Evolutionary conservation across 2,329 filamentous ascomycete species (phyloP).

Genomic region (Trichophyton rubrum): DNA sequence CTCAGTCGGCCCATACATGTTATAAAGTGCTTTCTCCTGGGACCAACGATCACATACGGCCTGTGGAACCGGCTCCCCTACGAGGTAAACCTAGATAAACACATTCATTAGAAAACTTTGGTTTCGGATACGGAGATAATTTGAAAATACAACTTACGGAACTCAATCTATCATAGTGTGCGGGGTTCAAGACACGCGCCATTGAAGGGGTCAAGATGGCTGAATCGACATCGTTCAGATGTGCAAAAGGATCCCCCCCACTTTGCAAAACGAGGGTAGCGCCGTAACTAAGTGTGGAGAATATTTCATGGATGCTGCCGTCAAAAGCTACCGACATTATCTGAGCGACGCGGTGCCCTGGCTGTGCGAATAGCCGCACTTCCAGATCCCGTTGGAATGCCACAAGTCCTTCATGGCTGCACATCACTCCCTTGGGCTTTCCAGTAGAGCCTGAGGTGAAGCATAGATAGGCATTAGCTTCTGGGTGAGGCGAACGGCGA

Average conservation of each 20-base stretch:
- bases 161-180: not conserved
- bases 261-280: not conserved
- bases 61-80: not conserved
- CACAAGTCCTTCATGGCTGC: constrained; percentile 25
- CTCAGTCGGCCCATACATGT: constrained; percentile 7
- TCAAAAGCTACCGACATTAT: constrained; percentile 4
- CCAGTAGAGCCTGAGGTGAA: constrained; percentile 38
- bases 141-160: not conserved
- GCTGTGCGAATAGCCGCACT: constrained; percentile 26
- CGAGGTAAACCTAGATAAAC: not conserved
- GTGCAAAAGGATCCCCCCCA: not conserved
- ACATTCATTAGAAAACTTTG: not conserved
- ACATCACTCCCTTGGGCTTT: constrained; percentile 31
- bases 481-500: not conserved
- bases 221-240: not conserved
- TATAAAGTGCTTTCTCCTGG: not conserved
- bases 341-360: not conserved
- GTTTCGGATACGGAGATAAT: not conserved
- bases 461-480: constrained; percentile 27
- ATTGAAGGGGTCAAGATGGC: constrained; percentile 3
- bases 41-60: not conserved
- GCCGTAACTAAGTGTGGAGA: not conserved
- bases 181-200: not conserved
- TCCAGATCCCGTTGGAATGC: constrained; percentile 24
- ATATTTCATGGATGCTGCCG: not conserved